phyloP scores from a whole-genome alignment of 108 stramenopile species.

The Schizochytrium sp. region DNA sequence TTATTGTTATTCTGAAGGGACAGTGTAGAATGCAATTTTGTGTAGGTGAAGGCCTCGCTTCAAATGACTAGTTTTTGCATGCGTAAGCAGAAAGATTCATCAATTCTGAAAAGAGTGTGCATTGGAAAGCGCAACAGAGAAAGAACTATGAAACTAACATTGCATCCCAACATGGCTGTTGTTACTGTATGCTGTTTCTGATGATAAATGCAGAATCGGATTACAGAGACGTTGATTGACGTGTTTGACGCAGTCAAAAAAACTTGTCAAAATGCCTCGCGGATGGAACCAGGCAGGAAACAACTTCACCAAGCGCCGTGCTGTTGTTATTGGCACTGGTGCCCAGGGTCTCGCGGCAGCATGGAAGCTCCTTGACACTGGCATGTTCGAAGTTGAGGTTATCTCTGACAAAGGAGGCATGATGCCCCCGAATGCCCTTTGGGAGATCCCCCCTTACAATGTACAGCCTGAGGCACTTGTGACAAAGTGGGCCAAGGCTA shows the following conservation, averaged over 20 bases:
- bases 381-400: constrained; percentile 45
- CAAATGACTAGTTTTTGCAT: too few relatives aligned
- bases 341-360: constrained; percentile 47
- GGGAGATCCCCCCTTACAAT: constrained; percentile 48
- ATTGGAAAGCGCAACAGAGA: too few relatives aligned
- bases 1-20: too few relatives aligned
- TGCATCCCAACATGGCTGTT: too few relatives aligned
- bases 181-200: too few relatives aligned
- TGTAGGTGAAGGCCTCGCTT: too few relatives aligned
- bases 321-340: constrained; percentile 7
- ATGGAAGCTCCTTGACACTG: constrained; percentile 40
- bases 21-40: too few relatives aligned
- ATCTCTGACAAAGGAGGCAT: constrained; percentile 14
- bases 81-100: too few relatives aligned
- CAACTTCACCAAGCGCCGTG: constrained; percentile 3
- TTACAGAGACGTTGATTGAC: too few relatives aligned
- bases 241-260: background rate
- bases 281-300: constrained; percentile 30
- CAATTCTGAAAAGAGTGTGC: too few relatives aligned
- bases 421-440: constrained; percentile 15
- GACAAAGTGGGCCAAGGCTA: constrained; percentile 47
- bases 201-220: too few relatives aligned
- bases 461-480: constrained; percentile 24
- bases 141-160: too few relatives aligned
- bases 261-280: background rate